These are phyloP conservation scores for Phytophthora foliorum DNA, from an alignment of 352 stramenopile genomes.

Conservation along the genomic window DNA sequence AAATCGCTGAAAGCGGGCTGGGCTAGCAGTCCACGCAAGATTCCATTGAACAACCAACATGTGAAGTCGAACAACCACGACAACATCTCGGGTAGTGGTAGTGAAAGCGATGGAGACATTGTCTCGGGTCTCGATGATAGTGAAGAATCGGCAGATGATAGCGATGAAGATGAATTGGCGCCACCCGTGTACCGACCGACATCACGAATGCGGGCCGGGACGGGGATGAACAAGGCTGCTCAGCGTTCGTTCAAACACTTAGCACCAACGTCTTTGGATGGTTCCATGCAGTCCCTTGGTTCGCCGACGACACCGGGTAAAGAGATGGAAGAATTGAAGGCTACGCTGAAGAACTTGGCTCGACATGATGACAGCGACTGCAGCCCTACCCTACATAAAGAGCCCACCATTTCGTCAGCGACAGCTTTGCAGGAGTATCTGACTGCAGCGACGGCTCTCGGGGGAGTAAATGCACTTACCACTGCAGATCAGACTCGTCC, in stretches of 20 bases:
- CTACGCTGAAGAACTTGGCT: slow-evolving; percentile 72
- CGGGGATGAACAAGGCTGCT: neutral
- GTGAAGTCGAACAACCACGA: slow-evolving; percentile 18
- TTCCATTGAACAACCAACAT: slow-evolving; percentile 7
- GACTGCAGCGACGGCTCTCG: slow-evolving; percentile 33
- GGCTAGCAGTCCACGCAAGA: slow-evolving; percentile 5
- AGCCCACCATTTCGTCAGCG: slow-evolving; percentile 20
- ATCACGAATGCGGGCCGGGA: slow-evolving; percentile 7
- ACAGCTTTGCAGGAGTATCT: slow-evolving; percentile 36
- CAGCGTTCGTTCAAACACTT: slow-evolving; percentile 8
- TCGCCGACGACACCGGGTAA: slow-evolving; percentile 50
- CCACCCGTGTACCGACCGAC: slow-evolving; percentile 4
- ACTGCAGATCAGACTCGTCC: slow-evolving; percentile 35
- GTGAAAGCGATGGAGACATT: slow-evolving; percentile 22
- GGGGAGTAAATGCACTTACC: slow-evolving; percentile 11
- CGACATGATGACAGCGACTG: slow-evolving; percentile 40
- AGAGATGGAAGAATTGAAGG: slow-evolving; percentile 79
- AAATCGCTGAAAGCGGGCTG: neutral
- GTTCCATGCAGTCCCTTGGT: slow-evolving; percentile 33
- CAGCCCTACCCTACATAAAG: slow-evolving; percentile 10
- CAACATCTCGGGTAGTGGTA: slow-evolving; percentile 21
- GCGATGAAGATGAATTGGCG: slow-evolving; percentile 13
- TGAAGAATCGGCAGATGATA: slow-evolving; percentile 13
- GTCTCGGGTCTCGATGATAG: slow-evolving; percentile 11
- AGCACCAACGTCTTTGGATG: slow-evolving; percentile 6